Evolutionary conservation across 148 eudicot species (phyloP), one percentile per base, ranked within the genome.

Genomic region (Salicornia ramosissima): DNA sequence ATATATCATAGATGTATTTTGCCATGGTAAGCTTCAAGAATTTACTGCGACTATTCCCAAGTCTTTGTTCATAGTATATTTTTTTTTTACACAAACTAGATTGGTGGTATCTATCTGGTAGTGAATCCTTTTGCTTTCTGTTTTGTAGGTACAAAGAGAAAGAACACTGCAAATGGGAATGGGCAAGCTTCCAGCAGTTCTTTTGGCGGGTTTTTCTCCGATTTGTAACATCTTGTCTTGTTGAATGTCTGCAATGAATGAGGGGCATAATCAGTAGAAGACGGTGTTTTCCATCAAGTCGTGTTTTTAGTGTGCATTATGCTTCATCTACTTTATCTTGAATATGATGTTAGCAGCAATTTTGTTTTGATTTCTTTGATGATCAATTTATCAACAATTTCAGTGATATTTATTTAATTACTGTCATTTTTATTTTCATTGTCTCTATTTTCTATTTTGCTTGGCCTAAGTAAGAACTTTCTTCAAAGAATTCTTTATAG

Each of bases 161-260:
- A 71, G 72, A 72, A 59, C 11, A 54, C 18, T 14, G 75, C 70
- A 29, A 69, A 53, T 5, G 51, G 70, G 28, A 70, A 66, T 4
- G 68, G 71, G 33, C 64, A 65, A 58, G 71, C 80, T 67, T 67
- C 76, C 18, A 40, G 56, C 64, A 73, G 58, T 62, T 71, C 66
- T 59, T 61, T 71, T 30, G 49, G 76, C 53, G 54, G 43, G 24
- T 77, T 77, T 65, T 77, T 77, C 43, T 71, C 75, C 28, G 80
- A 58, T 16, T 24, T 76, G 46, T 72, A 65, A 31, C 34, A 16
- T 65, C 9, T 65, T 47, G 21, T 65, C 9, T 65, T 47, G 21
- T 13, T 0, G 49, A 22, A 3, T 30, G 30, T 22, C 26, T 40
- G 30, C n/a, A 2, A 42, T 63, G 46, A 39, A n/a, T 46, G 50